These are phyloP conservation scores for Xylaria polymorpha DNA, from an alignment of 2,329 filamentous ascomycete genomes.

Conservation along the genomic window DNA sequence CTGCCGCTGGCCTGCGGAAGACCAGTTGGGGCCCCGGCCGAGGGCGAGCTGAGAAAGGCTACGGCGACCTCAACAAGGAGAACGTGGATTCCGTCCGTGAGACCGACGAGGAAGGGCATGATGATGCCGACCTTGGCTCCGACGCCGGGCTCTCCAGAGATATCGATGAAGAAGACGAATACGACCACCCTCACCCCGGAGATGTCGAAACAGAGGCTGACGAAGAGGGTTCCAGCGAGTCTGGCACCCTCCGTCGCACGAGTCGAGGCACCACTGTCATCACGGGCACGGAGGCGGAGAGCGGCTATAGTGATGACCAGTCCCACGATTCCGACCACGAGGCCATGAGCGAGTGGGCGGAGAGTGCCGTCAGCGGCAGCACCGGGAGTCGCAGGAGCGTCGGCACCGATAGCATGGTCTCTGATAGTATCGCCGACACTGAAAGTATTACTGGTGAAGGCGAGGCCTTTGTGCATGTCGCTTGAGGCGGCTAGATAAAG, in stretches of 20 bases:
- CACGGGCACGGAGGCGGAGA: constrained; percentile 45
- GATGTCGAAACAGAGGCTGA: constrained; percentile 45
- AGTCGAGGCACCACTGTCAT: constrained; percentile 63
- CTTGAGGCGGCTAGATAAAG: constrained; percentile 33
- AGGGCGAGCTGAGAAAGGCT: constrained; percentile 55
- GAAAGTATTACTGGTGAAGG: constrained; percentile 50
- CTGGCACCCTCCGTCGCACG: constrained; percentile 60
- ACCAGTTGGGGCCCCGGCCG: constrained; percentile 72
- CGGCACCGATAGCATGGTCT: constrained; percentile 42
- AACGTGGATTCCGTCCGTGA: constrained; percentile 70
- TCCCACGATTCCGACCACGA: constrained; percentile 53
- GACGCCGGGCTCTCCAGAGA: constrained; percentile 30
- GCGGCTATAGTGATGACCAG: constrained; percentile 37
- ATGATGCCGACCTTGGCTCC: constrained; percentile 45
- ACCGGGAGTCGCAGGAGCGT: constrained; percentile 41
- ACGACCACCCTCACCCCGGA: constrained; percentile 47
- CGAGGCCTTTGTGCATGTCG: constrained; percentile 53
- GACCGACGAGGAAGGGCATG: constrained; percentile 67
- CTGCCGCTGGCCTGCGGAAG: constrained; percentile 66
- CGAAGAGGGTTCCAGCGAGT: constrained; percentile 55
- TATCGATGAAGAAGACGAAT: constrained; percentile 45
- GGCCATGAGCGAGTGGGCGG: constrained; percentile 62
- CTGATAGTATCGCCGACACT: constrained; percentile 48
- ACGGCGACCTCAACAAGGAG: constrained; percentile 70
- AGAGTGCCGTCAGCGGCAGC: constrained; percentile 53